Evolutionary conservation across 345 rosid species (phyloP).

Genomic region (Gossypium sturtianum): DNA sequence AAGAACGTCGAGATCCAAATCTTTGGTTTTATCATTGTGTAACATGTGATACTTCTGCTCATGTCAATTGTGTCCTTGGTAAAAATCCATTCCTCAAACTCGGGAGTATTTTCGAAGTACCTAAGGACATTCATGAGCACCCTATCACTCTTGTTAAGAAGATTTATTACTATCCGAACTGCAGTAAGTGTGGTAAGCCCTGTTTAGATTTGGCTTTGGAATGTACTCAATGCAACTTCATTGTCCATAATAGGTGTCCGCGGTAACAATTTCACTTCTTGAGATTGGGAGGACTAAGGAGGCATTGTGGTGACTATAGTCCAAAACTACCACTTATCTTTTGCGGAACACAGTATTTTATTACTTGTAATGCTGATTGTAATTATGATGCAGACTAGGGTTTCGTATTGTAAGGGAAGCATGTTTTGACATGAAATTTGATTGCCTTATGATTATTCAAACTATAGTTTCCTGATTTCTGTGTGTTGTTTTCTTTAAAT

Average conservation of each 20-base stretch:
- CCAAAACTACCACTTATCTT: background rate
- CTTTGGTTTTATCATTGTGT: background rate
- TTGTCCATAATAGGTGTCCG: background rate
- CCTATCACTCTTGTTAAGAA: background rate
- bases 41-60: background rate
- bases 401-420: no score
- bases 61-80: background rate
- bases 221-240: background rate
- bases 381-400: no score
- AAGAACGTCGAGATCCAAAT: background rate
- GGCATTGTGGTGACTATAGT: background rate
- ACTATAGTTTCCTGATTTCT: no score
- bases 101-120: rapidly evolving
- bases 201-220: background rate
- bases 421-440: no score
- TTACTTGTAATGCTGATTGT: no score
- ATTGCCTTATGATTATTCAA: no score
- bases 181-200: background rate
- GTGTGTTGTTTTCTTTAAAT: no score
- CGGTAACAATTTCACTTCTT: background rate
- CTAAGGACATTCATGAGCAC: background rate
- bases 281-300: background rate
- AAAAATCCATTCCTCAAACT: background rate
- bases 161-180: background rate
- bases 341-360: background rate